Evolutionary conservation across 305 asterid species (phyloP), one percentile per base, ranked within the genome.

Genomic region (Fraxinus sp.): DNA sequence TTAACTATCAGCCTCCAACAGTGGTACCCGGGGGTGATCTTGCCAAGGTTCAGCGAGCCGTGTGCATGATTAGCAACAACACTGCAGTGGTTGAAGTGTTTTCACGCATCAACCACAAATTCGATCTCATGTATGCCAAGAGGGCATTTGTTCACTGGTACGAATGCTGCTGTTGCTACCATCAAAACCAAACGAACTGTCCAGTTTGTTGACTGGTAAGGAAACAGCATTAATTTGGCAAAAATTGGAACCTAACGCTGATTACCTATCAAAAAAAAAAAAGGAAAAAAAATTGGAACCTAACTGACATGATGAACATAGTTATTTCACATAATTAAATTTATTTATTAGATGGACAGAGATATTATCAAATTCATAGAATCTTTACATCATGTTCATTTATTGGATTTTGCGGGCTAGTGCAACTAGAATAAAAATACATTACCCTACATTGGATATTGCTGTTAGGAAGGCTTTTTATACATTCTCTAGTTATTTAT

Each of bases 101-200:
- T 68, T 91, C 91, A 24, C 90, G 93, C 68, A 91, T 91, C n/a
- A 92, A 91, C 84, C 90, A 87, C 89, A 91, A 91, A 79, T 91
- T 91, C 39, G 94, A 90, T 80, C 92, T 91, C 79, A 91, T 91
- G 94, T 91, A 87, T 39, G 89, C 93, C 7, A 91, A 91, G 89
- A 90, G 94, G 88, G 94, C 94, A 4, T 91, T 91, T 14, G 94
- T 91, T 24, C 94, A 91, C 79, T 91, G 94, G 94, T 91, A 90
- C 11, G 94, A n/a, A n/a, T n/a, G n/a, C n/a, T n/a, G n/a, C n/a
- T n/a, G n/a, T n/a, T n/a, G n/a, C n/a, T n/a, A n/a, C n/a, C n/a
- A n/a, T n/a, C n/a, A n/a, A n/a, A n/a, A n/a, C n/a, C n/a, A n/a
- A n/a, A n/a, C n/a, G n/a, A n/a, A n/a, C n/a, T n/a, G n/a, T n/a